phyloP scores from a whole-genome alignment of 352 stramenopile genomes.

The Pythium myriotylum region DNA sequence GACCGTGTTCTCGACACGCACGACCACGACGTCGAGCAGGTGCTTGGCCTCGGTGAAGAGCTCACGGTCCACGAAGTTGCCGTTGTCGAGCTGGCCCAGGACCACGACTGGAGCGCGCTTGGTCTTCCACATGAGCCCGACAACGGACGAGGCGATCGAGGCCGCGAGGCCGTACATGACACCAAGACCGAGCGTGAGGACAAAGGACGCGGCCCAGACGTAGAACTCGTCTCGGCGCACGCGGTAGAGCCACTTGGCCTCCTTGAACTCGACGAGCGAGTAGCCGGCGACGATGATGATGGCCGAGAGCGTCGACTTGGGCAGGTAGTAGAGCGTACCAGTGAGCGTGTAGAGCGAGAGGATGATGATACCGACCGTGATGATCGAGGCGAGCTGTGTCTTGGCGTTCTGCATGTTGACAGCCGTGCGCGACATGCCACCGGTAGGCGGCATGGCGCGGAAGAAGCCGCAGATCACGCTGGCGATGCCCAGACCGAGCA shows the following conservation, averaged over 20 bases:
- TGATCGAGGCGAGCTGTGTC: constrained; percentile 81
- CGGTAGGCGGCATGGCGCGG: constrained; percentile 82
- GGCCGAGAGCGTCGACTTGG: constrained; percentile 74
- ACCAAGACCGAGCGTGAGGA: constrained; percentile 48
- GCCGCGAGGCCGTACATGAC: constrained; percentile 48
- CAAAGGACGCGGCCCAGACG: constrained; percentile 60
- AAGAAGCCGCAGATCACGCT: constrained; percentile 89
- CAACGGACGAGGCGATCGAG: constrained; percentile 58
- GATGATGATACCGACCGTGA: constrained; percentile 83
- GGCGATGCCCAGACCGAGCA: constrained; percentile 83
- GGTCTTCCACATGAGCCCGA: constrained; percentile 65
- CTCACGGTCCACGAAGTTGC: constrained; percentile 47
- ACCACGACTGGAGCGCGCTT: constrained; percentile 45
- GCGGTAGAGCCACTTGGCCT: constrained; percentile 81
- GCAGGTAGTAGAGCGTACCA: constrained; percentile 80
- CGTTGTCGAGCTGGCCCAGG: constrained; percentile 41
- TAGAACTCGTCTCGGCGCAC: constrained; percentile 68
- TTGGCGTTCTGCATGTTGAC: constrained; percentile 90
- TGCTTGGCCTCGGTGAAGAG: constrained; percentile 41
- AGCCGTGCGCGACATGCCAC: constrained; percentile 88
- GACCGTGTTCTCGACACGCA: constrained; percentile 54
- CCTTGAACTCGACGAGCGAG: constrained; percentile 83
- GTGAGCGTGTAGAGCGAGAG: constrained; percentile 86
- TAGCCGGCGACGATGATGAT: constrained; percentile 92
- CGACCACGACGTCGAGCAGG: constrained; percentile 46